Evolutionary conservation across 1,284 basidiomycete species (phyloP).

Genomic region (Ceratobasidium sp.): DNA sequence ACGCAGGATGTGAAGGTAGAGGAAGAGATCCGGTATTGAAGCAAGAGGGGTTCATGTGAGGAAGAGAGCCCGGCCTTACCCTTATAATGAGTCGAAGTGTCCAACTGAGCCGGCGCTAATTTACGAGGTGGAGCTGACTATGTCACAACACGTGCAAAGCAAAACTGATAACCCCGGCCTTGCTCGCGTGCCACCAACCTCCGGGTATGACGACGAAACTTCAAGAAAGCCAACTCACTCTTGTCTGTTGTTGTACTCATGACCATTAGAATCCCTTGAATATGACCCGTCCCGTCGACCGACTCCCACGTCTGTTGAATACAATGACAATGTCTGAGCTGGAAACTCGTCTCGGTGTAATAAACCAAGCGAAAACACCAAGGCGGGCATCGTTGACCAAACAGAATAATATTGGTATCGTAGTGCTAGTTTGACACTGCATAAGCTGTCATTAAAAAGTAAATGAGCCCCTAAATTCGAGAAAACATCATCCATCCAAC

Average conservation of each 20-base stretch:
- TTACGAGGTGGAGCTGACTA: conserved; percentile 27
- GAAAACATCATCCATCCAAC: conserved; percentile 19
- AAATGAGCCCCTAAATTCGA: conserved; percentile 11
- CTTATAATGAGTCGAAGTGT: conserved; percentile 41
- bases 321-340: background rate
- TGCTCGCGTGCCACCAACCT: no score
- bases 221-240: background rate
- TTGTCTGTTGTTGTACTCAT: conserved; percentile 4
- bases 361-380: background rate
- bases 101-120: conserved; percentile 24
- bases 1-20: background rate
- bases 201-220: no score
- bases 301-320: no score
- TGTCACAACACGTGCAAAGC: no score
- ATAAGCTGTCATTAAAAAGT: conserved; percentile 14
- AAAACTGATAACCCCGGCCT: no score
- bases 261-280: background rate
- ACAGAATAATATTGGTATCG: conserved; percentile 33
- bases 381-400: background rate
- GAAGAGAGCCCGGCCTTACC: conserved; percentile 1
- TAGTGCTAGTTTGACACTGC: conserved; percentile 11
- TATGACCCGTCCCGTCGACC: no score
- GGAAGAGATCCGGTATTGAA: background rate
- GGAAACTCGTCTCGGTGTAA: conserved; percentile 20
- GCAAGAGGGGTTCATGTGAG: conserved; percentile 13